phyloP scores from a whole-genome alignment of 1,139 yeast species.

The Saccharomyces hybrid region DNA sequence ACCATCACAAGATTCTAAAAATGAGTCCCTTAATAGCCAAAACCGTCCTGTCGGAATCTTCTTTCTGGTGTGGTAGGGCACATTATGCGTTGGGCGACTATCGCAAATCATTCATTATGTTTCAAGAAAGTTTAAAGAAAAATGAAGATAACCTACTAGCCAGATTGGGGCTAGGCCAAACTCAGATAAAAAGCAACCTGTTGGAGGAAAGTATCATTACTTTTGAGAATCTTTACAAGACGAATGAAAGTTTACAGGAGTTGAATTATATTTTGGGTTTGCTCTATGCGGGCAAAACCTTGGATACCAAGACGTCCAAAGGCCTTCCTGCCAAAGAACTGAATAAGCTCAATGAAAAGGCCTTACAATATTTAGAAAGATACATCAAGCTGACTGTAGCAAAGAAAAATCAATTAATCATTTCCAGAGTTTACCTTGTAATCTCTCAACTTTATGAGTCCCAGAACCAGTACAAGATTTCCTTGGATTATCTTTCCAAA shows the following conservation, averaged over 20 bases:
- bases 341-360: slow-evolving; percentile 35
- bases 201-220: slow-evolving; percentile 80
- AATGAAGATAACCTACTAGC: slow-evolving; percentile 62
- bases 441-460: slow-evolving; percentile 64
- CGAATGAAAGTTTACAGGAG: slow-evolving; percentile 65
- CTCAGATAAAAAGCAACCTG: slow-evolving; percentile 68
- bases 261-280: slow-evolving; percentile 70
- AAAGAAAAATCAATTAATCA: slow-evolving; percentile 52
- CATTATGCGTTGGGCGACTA: slow-evolving; percentile 53
- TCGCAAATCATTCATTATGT: slow-evolving; percentile 61
- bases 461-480: slow-evolving; percentile 46
- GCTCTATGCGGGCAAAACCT: slow-evolving; percentile 49
- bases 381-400: slow-evolving; percentile 58
- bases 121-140: slow-evolving; percentile 60
- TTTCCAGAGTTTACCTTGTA: slow-evolving; percentile 59
- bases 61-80: slow-evolving; percentile 82
- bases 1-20: slow-evolving; percentile 42
- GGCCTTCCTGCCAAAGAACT: slow-evolving; percentile 15
- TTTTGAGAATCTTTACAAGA: slow-evolving; percentile 65
- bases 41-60: slow-evolving; percentile 60
- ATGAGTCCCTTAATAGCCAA: slow-evolving; percentile 22
- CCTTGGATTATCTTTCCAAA: slow-evolving; percentile 49
- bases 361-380: slow-evolving; percentile 62
- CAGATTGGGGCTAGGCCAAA: slow-evolving; percentile 77
- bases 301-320: slow-evolving; percentile 16